Percentiles rank a stretch among this genome's conserved stretches.
These are phyloP conservation scores for Phoma sp. DNA, from an alignment of 2,329 filamentous ascomycete genomes.

Conservation along the genomic window DNA sequence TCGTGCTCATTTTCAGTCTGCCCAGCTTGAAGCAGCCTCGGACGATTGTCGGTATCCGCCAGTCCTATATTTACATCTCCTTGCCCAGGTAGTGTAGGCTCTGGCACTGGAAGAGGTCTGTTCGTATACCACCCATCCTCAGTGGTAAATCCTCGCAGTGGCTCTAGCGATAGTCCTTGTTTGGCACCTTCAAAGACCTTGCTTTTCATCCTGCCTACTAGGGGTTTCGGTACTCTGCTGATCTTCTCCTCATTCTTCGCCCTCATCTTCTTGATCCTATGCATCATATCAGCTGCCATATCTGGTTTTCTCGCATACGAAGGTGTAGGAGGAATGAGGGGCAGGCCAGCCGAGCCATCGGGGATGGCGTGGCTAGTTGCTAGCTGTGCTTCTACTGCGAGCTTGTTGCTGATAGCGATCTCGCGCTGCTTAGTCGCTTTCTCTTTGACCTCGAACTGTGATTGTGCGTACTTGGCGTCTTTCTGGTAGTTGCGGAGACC, in stretches of 20 bases:
- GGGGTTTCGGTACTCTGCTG: constrained; percentile 24
- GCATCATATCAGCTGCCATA: constrained; percentile 17
- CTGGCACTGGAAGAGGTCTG: not conserved
- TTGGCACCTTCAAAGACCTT: constrained; percentile 26
- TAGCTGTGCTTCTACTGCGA: constrained; percentile 34
- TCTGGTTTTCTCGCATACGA: constrained; percentile 10
- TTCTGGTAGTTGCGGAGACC: constrained; percentile 38
- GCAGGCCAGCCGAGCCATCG: constrained; percentile 23
- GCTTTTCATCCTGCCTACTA: constrained; percentile 31
- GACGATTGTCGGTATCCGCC: not conserved
- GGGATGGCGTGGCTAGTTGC: constrained; percentile 17
- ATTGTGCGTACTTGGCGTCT: constrained; percentile 32
- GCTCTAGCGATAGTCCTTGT: not conserved
- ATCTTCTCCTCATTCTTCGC: constrained; percentile 16
- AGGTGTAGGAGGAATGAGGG: constrained; percentile 37
- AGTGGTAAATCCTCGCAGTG: not conserved
- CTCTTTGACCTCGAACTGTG: constrained; percentile 22
- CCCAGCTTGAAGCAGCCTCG: too few species aligned
- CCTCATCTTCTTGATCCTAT: constrained; percentile 11
- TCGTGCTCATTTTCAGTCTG: too few species aligned
- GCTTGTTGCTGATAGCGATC: constrained; percentile 34
- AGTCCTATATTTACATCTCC: not conserved
- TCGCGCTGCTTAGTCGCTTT: constrained; percentile 36
- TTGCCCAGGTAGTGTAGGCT: not conserved
- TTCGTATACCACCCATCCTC: not conserved